Percentiles rank a stretch among this genome's conserved stretches.
Conservation (phyloP, 257 asterid species). For the Solanum ahanhuiri region DNA sequence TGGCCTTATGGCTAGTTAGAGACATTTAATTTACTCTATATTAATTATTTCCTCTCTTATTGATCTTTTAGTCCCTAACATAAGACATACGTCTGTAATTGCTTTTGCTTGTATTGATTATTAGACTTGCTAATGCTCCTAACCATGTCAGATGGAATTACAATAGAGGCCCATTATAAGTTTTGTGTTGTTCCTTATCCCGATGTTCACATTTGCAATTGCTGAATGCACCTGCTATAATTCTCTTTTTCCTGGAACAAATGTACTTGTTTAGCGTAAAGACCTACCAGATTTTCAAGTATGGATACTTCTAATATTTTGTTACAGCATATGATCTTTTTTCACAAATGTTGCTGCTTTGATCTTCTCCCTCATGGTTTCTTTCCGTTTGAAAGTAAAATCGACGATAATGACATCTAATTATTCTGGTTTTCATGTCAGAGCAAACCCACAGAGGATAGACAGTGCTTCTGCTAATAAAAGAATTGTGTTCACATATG, state of each 20-base stretch:
- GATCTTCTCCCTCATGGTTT: background rate
- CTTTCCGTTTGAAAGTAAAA: background rate
- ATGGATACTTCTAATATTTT: background rate
- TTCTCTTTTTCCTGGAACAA: background rate
- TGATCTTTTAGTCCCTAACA: background rate
- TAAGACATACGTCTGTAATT: background rate
- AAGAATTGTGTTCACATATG: conserved; percentile 68
- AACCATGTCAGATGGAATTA: background rate
- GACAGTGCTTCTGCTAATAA: conserved; percentile 79
- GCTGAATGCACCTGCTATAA: background rate
- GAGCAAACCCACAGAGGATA: conserved; percentile 92
- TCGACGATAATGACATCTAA: background rate
- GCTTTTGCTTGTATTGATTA: background rate
- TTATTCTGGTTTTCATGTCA: conserved; percentile 22
- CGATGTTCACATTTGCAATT: background rate
- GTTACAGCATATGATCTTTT: background rate
- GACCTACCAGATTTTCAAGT: background rate
- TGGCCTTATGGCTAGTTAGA: background rate
- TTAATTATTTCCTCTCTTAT: background rate
- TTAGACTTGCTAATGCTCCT: background rate
- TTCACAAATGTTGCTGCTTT: background rate
- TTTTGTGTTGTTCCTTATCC: background rate
- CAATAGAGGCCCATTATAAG: background rate
- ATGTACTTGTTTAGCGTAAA: background rate
- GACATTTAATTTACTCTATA: background rate